phyloP scores from a whole-genome alignment of 257 asterid species.

The Coffea canephora region DNA sequence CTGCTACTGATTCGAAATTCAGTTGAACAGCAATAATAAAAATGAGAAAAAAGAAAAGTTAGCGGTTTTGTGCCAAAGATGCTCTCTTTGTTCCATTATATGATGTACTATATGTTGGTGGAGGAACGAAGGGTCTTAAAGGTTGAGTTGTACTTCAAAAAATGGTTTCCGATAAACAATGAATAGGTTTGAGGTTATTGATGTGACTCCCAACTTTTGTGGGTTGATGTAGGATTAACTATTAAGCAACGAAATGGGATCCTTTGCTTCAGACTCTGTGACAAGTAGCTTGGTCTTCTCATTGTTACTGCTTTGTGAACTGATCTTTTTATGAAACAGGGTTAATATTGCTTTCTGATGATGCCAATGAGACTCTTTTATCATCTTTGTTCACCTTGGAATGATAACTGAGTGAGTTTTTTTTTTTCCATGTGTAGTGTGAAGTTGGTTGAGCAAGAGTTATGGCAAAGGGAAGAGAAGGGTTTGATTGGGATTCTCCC shows the following conservation, averaged over 20 bases:
- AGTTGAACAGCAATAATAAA: no score
- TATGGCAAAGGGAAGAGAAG: slow-evolving; percentile 99
- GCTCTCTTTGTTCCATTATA: background rate
- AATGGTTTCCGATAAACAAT: background rate
- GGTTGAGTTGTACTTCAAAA: background rate
- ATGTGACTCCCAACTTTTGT: no score
- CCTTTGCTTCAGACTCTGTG: no score
- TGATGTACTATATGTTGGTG: background rate
- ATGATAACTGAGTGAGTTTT: slow-evolving; percentile 8
- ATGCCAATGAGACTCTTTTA: background rate
- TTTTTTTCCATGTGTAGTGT: slow-evolving; percentile 44
- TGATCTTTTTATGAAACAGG: background rate
- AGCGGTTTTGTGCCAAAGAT: background rate
- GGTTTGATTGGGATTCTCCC: slow-evolving; percentile 95
- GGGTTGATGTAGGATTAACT: no score
- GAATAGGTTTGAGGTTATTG: background rate
- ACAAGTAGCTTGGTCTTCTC: background rate
- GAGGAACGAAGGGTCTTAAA: background rate
- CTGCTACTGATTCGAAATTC: background rate
- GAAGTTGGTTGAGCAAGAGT: slow-evolving; percentile 93
- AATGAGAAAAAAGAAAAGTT: background rate
- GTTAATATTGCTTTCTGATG: background rate
- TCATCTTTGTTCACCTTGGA: background rate
- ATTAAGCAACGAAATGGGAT: background rate
- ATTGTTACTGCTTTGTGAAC: background rate